Evolutionary conservation across 2,329 filamentous ascomycete genomes (phyloP), one percentile per base, ranked within the genome.

Genomic region (Stachybotrys chlorohalonatus): DNA sequence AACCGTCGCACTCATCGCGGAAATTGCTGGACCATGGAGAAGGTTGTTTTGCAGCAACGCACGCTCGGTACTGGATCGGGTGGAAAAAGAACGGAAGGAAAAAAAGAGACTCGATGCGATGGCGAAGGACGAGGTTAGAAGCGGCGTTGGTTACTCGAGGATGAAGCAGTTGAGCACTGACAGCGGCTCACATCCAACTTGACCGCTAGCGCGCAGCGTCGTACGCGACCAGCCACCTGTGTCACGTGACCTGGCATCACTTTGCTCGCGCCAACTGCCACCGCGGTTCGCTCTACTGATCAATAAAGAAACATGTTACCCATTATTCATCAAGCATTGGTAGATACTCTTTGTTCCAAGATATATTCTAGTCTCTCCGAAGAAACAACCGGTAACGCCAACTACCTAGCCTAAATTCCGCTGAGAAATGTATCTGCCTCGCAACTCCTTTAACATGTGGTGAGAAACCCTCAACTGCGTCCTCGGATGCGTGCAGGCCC

Each of bases 401-500:
- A 24, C 24, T 42, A 9, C 8, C 13, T 42, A 42, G 36, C 36
- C 36, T 13, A 42, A 42, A 42, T 9, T 42, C 36, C 24, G 24
- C 24, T 24, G 24, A 24, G 24, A 24, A 24, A 24, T 24, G 24
- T 24, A 24, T 24, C 24, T 24, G 24, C 24, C 24, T 24, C 24
- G 24, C 24, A 24, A 24, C 24, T 24, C 24, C 24, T 24, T 24
- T 4, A 2, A 24, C 24, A 24, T 24, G 24, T 2, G 4, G 24
- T 24, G 24, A 24, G 4, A 24, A 24, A 45, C 16, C 17, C 30
- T 45, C 36, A 52, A n/a, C 50, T 24, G 15, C 62, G 60, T 31
- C 66, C 65, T 16, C 65, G 66, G 55, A 95, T 69, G 57, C 84
- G 82, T 32, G 91, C 87, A 31, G 89, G 88, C 0, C 93, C 93